phyloP scores from a whole-genome alignment of 2,329 filamentous ascomycete species.

The Verticillium longisporum region DNA sequence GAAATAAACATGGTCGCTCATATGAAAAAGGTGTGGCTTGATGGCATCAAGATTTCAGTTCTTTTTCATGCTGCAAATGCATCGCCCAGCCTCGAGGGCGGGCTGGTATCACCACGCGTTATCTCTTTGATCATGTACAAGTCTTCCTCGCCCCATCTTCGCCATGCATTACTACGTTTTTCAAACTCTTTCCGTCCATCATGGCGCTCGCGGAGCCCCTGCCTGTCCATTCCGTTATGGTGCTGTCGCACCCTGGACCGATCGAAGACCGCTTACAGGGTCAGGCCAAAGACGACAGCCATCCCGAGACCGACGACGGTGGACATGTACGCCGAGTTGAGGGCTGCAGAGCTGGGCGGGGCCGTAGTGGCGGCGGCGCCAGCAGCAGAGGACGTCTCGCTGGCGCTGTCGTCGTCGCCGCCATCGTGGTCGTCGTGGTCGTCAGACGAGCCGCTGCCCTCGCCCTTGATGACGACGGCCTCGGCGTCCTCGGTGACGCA shows the following conservation, averaged over 20 bases:
- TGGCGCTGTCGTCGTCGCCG: conserved; percentile 10
- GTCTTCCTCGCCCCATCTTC: background rate
- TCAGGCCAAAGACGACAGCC: conserved; percentile 28
- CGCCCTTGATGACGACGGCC: conserved; percentile 21
- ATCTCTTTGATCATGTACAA: background rate
- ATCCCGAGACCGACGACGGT: conserved; percentile 27
- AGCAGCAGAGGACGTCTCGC: background rate
- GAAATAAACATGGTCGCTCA: background rate
- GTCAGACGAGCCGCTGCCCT: conserved; percentile 28
- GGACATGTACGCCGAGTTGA: conserved; percentile 10
- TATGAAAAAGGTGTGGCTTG: background rate
- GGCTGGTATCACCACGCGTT: background rate
- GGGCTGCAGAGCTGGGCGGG: conserved; percentile 5
- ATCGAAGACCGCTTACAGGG: conserved; percentile 18
- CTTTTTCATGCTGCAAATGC: background rate
- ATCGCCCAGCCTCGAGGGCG: background rate
- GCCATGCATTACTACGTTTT: background rate
- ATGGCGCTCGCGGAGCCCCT: background rate
- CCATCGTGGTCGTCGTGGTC: conserved; percentile 3
- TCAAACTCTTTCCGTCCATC: background rate
- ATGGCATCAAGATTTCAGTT: background rate
- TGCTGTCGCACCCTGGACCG: background rate
- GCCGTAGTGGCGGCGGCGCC: conserved; percentile 4
- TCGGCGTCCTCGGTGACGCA: conserved; percentile 56
- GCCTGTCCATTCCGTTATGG: background rate